These are phyloP conservation scores for Eleusine coracana DNA, from an alignment of 176 grass and related monocot genomes.

Conservation along the genomic window DNA sequence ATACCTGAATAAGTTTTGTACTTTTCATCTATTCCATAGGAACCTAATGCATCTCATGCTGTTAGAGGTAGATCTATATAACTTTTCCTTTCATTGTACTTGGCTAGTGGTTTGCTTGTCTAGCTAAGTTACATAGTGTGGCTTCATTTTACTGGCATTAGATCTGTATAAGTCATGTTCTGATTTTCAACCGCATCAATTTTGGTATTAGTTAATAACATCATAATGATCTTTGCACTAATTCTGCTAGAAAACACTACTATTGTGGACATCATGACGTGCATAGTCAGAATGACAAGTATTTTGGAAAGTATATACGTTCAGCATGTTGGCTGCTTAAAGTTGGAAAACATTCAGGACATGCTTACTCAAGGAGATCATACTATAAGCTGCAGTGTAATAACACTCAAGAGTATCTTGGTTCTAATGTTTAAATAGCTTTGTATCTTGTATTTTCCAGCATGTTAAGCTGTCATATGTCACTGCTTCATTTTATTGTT, in stretches of 20 bases:
- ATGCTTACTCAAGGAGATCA: not conserved
- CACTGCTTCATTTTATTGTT: too few relatives aligned
- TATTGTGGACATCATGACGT: too few relatives aligned
- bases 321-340: not conserved
- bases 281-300: too few relatives aligned
- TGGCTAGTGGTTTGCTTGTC: constrained; percentile 12
- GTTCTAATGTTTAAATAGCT: constrained; percentile 15
- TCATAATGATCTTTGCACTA: not conserved
- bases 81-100: not conserved
- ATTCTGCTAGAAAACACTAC: constrained; percentile 26
- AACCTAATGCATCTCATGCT: not conserved
- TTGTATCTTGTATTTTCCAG: not conserved
- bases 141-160: not conserved
- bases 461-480: too few relatives aligned
- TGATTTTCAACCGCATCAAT: not conserved
- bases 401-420: not conserved
- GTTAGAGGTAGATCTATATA: not conserved
- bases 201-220: not conserved
- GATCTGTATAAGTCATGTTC: not conserved
- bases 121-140: not conserved
- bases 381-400: not conserved
- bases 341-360: not conserved
- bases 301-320: too few relatives aligned
- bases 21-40: not conserved
- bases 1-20: constrained; percentile 2